A percentile compares a stretch with the other conserved stretches of the same genome.
Conservation (phyloP, 208 protist species). For the Leishmania gerbilli region DNA sequence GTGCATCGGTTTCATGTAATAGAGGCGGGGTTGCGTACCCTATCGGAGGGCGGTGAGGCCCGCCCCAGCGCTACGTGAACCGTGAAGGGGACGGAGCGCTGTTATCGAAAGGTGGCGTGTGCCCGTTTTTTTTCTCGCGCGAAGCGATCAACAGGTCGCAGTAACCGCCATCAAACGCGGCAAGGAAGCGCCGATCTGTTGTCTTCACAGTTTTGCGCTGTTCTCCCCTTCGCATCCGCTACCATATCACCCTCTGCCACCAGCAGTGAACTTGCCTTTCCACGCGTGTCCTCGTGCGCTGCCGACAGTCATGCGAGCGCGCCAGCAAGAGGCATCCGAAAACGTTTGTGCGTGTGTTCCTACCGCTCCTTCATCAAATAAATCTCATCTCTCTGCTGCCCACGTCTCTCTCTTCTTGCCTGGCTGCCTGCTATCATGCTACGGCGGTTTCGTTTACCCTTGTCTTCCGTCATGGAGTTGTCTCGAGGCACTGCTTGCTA, state of each 20-base stretch:
- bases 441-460: neutral
- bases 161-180: neutral
- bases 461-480: neutral
- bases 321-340: neutral
- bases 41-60: slow-evolving; percentile 1
- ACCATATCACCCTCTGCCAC: neutral
- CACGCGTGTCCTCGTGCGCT: neutral
- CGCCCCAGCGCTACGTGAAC: neutral
- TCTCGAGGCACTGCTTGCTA: neutral
- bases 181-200: neutral
- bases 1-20: slow-evolving; percentile 30
- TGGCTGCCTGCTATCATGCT: neutral
- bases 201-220: neutral
- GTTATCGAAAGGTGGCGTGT: neutral
- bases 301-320: neutral
- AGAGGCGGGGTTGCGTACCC: slow-evolving; percentile 11
- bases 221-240: neutral
- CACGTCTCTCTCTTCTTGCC: neutral
- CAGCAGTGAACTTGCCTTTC: neutral
- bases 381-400: neutral
- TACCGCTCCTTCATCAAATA: neutral
- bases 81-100: neutral
- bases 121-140: neutral
- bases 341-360: neutral
- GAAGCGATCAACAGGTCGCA: neutral